These are phyloP conservation scores for Yamadazyma taylorii DNA, from an alignment of 1,139 yeast species.

Conservation along the genomic window DNA sequence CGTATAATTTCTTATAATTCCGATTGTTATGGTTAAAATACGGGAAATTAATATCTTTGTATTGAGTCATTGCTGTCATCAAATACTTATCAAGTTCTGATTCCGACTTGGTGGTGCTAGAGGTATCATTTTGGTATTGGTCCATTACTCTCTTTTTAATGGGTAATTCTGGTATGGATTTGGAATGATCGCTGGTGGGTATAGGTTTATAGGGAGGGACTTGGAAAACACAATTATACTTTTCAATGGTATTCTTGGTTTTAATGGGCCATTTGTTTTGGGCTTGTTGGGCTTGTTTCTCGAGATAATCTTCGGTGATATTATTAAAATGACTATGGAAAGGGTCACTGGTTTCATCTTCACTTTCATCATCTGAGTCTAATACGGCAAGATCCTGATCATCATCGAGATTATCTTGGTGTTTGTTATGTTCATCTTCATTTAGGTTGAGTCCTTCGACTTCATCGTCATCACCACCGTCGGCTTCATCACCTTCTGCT, in stretches of 20 bases:
- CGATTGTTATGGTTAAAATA: conserved; percentile 40
- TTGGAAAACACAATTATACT: conserved; percentile 29
- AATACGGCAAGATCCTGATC: conserved; percentile 26
- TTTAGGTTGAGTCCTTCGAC: conserved; percentile 27
- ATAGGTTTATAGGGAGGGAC: conserved; percentile 29
- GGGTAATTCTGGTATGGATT: conserved; percentile 13
- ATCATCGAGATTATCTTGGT: conserved; percentile 28
- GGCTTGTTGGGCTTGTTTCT: conserved; percentile 26
- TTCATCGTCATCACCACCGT: conserved; percentile 34
- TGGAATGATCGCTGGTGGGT: conserved; percentile 9
- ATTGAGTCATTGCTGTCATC: conserved; percentile 65
- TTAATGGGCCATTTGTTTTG: conserved; percentile 29
- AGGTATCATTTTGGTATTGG: too few relatives aligned
- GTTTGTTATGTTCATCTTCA: conserved; percentile 34
- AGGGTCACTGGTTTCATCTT: conserved; percentile 51
- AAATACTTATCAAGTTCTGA: conserved; percentile 26
- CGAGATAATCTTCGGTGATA: conserved; percentile 44
- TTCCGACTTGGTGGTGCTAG: too few relatives aligned
- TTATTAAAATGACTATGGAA: conserved; percentile 74
- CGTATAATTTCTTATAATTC: conserved; percentile 62
- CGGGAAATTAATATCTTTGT: conserved; percentile 72
- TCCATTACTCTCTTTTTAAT: conserved; percentile 35
- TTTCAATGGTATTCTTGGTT: conserved; percentile 17
- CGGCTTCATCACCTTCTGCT: conserved; percentile 24
- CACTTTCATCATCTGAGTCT: conserved; percentile 30